Conservation (phyloP, 164 flowering plant genomes). For the Saururus chinensis region DNA sequence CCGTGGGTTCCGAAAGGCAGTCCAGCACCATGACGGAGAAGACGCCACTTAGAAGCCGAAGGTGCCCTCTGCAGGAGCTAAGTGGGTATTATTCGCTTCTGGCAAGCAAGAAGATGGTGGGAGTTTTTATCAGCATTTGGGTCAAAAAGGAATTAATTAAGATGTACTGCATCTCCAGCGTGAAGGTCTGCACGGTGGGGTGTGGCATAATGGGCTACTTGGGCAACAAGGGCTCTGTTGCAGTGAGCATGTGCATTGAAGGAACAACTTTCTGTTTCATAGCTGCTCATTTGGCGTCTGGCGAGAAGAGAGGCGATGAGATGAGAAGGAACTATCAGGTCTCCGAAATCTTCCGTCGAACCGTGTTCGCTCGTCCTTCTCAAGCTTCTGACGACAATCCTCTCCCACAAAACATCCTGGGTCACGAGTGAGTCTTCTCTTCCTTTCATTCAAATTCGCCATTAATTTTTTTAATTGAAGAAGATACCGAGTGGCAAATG, state of each 20-base stretch:
- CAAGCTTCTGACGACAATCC: constrained; percentile 20
- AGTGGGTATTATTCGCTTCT: constrained; percentile 30
- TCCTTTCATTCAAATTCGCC: background rate
- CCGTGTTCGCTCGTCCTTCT: constrained; percentile 40
- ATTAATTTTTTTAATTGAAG: background rate
- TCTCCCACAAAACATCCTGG: constrained; percentile 57
- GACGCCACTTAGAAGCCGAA: too few relatives aligned
- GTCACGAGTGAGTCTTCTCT: constrained; percentile 60
- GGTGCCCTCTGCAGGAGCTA: background rate
- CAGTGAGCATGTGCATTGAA: constrained; percentile 60
- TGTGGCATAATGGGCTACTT: constrained; percentile 78
- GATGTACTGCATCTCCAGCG: constrained; percentile 35
- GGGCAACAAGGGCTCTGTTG: constrained; percentile 74
- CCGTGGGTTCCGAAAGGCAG: background rate
- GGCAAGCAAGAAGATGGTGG: constrained; percentile 85
- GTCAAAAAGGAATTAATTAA: constrained; percentile 39
- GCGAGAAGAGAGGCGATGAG: constrained; percentile 71
- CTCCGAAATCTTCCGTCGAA: constrained; percentile 55
- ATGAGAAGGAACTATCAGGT: constrained; percentile 58
- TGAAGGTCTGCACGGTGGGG: constrained; percentile 54
- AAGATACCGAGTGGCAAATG: too few relatives aligned
- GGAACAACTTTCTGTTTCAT: constrained; percentile 74
- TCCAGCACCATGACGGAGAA: constrained; percentile 2
- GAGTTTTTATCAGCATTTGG: constrained; percentile 67
- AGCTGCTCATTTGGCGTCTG: constrained; percentile 69